Base-by-base conservation (phyloP, 2,329 filamentous ascomycete genomes). In the Fusarium sp. region DNA sequence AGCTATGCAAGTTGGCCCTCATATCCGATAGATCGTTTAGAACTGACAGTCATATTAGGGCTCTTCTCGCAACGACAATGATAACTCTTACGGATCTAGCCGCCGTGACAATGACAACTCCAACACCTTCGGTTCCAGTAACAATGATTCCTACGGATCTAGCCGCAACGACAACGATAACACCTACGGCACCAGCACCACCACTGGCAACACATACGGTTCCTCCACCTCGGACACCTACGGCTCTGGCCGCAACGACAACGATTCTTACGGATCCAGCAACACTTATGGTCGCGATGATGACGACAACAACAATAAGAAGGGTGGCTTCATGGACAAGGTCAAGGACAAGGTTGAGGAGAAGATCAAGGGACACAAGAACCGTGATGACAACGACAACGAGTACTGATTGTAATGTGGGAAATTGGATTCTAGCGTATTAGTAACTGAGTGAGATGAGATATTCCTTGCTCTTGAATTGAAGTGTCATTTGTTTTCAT, bases 301-400 rank as follows among this genome's bases (percentile, higher is more conserved):
- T 23, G 36, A 61, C 8, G 44, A 62, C 33, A 59, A 71, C 34
- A 59, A 74, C 59, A 69, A 66, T 8, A 69, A 70, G 45, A 72
- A 72, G 15, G 83, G 85, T 73, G 86, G 84, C 51, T 83, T 82
- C 16, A 54, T 86, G 23, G 87, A 87, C 46, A 88, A 86, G 78
- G 58, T 89, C 26, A 79, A 89, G 76, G 85, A 90, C 78, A 89
- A 88, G 81, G 84, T 83, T 8, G 86, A 86, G 10, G 75, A 77
- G 13, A 70, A 84, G 50, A 70, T 89, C 65, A 77, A 83, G 55
- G 79, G 83, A 16, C 79, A 77, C 52, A 82, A 83, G 62, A 78
- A 73, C 55, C 67, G 69, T 23, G 31, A 62, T 23, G 31, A 62
- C 36, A 71, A 70, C 30, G 50, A 60, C 30, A 58, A 77, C 26